Conservation (phyloP, 441 rosid genomes). For the Syzygium malaccense region DNA sequence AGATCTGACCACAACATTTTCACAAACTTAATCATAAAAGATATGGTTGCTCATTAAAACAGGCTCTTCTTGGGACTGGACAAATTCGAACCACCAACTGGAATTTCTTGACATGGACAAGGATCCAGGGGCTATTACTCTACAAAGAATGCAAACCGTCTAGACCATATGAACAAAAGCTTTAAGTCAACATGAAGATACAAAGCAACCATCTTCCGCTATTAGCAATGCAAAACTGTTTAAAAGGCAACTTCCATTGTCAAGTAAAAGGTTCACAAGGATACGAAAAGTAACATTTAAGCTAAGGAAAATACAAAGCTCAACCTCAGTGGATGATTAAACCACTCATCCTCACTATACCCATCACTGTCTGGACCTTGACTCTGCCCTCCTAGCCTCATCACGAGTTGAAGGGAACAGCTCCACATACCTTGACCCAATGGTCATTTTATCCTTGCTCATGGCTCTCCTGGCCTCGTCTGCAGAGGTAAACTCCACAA, state of each 20-base stretch:
- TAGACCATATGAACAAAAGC: neutral
- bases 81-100: neutral
- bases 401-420: constrained; percentile 73
- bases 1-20: neutral
- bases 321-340: neutral
- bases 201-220: neutral
- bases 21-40: neutral
- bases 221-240: neutral
- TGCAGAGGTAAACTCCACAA: constrained; percentile 59
- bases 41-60: neutral
- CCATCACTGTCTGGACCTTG: constrained; percentile 70
- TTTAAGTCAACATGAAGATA: neutral
- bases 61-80: neutral
- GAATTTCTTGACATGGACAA: neutral
- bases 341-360: neutral
- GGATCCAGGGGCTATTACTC: neutral
- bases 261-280: neutral
- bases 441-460: constrained; percentile 83
- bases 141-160: neutral
- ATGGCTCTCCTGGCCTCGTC: constrained; percentile 84
- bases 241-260: neutral
- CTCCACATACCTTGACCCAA: constrained; percentile 79
- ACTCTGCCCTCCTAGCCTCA: constrained; percentile 76
- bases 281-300: neutral
- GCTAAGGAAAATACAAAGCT: neutral